A percentile compares a stretch with the other conserved stretches of the same genome.
phyloP scores from a whole-genome alignment of 1,139 yeast genomes.

The Hanseniaspora gamundiae region DNA sequence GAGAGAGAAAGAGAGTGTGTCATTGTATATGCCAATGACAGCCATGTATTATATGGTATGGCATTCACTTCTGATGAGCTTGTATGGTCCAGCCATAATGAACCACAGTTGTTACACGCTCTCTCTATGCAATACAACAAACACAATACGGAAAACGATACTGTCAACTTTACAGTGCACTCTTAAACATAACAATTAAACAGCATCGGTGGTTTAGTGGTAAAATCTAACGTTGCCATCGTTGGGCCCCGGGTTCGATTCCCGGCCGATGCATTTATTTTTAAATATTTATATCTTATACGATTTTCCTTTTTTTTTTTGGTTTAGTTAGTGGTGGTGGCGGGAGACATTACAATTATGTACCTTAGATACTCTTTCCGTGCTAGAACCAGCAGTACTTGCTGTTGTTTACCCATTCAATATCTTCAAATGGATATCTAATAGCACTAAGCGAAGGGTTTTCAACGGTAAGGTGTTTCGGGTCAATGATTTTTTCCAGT shows the following conservation, averaged over 20 bases:
- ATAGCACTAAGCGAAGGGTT: conserved; percentile 25
- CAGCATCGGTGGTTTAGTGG: conserved; percentile 3
- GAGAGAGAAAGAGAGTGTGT: too few species aligned
- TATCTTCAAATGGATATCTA: conserved; percentile 17
- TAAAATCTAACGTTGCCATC: conserved; percentile 2
- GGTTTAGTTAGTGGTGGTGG: background rate
- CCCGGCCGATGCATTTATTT: conserved; percentile 2
- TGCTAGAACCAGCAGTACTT: conserved; percentile 27
- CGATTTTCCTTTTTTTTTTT: background rate
- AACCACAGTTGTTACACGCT: too few species aligned
- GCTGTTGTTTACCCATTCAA: conserved; percentile 23
- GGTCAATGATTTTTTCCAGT: conserved; percentile 13
- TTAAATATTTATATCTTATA: background rate
- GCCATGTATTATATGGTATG: too few species aligned
- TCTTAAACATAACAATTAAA: background rate
- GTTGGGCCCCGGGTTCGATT: conserved; percentile 3
- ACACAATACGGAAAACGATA: too few species aligned
- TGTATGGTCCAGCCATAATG: too few species aligned
- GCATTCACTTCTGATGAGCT: too few species aligned
- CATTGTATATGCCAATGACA: too few species aligned
- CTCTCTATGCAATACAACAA: too few species aligned
- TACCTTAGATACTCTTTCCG: too few species aligned
- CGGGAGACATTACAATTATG: too few species aligned
- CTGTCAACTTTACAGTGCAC: too few species aligned
- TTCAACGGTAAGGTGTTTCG: conserved; percentile 13